Evolutionary conservation across 1,284 basidiomycete species (phyloP).

Genomic region (Cryptococcus sp.): DNA sequence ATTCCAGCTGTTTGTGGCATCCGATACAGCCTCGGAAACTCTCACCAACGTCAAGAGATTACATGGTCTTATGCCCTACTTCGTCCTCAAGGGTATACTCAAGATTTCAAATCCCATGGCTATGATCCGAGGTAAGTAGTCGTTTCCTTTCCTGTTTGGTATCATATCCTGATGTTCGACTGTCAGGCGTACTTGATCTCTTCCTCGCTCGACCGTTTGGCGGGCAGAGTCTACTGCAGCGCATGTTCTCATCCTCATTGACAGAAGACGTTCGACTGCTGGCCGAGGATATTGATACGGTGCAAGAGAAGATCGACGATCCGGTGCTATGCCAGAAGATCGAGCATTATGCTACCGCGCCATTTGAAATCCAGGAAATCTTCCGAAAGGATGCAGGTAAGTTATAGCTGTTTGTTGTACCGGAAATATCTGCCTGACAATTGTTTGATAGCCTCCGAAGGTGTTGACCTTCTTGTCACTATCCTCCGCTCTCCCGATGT

Average conservation of each 20-base stretch:
- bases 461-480: constrained; percentile 75
- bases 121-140: constrained; percentile 75
- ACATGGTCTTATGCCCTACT: constrained; percentile 97
- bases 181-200: constrained; percentile 74
- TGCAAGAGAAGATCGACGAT: constrained; percentile 87
- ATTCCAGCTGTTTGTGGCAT: constrained; percentile 90
- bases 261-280: constrained; percentile 84
- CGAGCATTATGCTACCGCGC: constrained; percentile 78
- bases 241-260: constrained; percentile 92
- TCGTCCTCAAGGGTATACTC: constrained; percentile 88
- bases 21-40: constrained; percentile 87
- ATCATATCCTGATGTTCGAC: neutral
- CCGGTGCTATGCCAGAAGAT: constrained; percentile 85
- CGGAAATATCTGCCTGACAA: neutral
- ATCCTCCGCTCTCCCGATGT: constrained; percentile 80
- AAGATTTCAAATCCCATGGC: constrained; percentile 93
- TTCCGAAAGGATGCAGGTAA: constrained; percentile 75
- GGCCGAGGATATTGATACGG: constrained; percentile 79
- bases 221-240: constrained; percentile 82
- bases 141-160: neutral
- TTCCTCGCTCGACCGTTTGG: constrained; percentile 99
- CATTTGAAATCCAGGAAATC: constrained; percentile 80
- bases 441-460: constrained; percentile 61
- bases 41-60: constrained; percentile 86
- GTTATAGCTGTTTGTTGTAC: constrained; percentile 26